Percentiles rank a stretch among this genome's conserved stretches.
Evolutionary conservation across 129 eudicot genomes (phyloP).

Genomic region (Helianthus tuberosus): DNA sequence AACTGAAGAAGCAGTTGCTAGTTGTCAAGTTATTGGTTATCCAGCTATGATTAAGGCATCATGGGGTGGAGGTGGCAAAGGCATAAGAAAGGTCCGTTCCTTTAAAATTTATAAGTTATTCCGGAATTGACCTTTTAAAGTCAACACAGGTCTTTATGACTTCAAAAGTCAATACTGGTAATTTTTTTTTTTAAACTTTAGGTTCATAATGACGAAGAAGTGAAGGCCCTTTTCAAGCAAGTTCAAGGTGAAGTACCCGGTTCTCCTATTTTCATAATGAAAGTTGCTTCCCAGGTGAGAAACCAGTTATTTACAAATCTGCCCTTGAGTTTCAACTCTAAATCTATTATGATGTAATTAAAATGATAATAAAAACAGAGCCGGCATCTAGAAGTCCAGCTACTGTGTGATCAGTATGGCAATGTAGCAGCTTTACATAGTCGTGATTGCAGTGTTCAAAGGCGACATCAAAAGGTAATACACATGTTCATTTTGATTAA

Average conservation of each 20-base stretch:
- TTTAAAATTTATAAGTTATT: not conserved
- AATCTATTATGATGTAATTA: constrained; percentile 13
- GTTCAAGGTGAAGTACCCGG: constrained; percentile 99
- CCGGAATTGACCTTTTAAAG: not conserved
- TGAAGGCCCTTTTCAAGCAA: constrained; percentile 92
- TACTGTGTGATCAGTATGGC: constrained; percentile 94
- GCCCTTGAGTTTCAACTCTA: not conserved
- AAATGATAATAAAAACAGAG: constrained; percentile 49
- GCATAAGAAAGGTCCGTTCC: constrained; percentile 85
- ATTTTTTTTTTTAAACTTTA: constrained; percentile 18
- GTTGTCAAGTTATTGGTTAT: constrained; percentile 96
- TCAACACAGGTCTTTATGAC: not conserved
- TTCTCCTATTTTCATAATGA: constrained; percentile 98
- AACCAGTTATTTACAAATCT: constrained; percentile 5
- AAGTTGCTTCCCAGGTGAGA: constrained; percentile 97
- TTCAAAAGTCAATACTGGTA: not conserved
- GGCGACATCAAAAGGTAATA: constrained; percentile 93
- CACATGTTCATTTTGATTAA: not conserved
- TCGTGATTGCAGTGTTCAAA: constrained; percentile 98
- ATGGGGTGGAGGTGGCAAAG: constrained; percentile 99
- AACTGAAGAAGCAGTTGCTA: constrained; percentile 92
- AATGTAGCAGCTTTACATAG: constrained; percentile 99
- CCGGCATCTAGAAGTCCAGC: constrained; percentile 98
- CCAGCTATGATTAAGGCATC: constrained; percentile 99
- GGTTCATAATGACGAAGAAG: constrained; percentile 98